Evolutionary conservation across 306 rosid species (phyloP).

Genomic region (Hippophae tibetana): DNA sequence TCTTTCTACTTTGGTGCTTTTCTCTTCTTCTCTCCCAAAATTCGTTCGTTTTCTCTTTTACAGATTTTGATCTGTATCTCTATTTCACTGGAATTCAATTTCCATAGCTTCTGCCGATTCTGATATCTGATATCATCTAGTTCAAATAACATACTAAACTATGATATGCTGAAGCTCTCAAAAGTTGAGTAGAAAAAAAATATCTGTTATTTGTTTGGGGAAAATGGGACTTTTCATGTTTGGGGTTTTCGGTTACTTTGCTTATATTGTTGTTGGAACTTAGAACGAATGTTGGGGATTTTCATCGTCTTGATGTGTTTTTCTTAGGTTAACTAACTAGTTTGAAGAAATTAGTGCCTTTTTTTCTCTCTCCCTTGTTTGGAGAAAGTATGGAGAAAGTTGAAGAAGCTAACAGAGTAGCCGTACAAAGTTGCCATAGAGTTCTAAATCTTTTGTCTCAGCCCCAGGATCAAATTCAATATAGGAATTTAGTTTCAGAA

Average conservation of each 20-base stretch:
- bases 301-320: constrained; percentile 18
- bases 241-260: constrained; percentile 27
- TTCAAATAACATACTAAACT: constrained; percentile 9
- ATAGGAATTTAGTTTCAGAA: constrained; percentile 50
- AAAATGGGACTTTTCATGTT: constrained; percentile 31
- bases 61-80: constrained; percentile 18
- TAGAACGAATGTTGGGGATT: constrained; percentile 20
- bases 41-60: constrained; percentile 20
- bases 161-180: constrained; percentile 17
- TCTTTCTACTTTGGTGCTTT: constrained; percentile 40
- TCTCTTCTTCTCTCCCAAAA: constrained; percentile 8
- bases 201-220: too few relatives aligned
- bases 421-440: constrained; percentile 75
- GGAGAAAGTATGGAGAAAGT: constrained; percentile 57
- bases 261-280: constrained; percentile 21
- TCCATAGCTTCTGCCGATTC: constrained; percentile 21
- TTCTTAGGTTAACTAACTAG: constrained; percentile 19
- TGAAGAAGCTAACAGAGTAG: constrained; percentile 75
- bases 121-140: constrained; percentile 26
- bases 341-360: constrained; percentile 16
- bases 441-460: constrained; percentile 56
- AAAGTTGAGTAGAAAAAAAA: constrained; percentile 22
- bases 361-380: constrained; percentile 6
- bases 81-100: background rate
- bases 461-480: constrained; percentile 56